Conservation (phyloP, 1,284 basidiomycete species). For the Agroathelia rolfsii region DNA sequence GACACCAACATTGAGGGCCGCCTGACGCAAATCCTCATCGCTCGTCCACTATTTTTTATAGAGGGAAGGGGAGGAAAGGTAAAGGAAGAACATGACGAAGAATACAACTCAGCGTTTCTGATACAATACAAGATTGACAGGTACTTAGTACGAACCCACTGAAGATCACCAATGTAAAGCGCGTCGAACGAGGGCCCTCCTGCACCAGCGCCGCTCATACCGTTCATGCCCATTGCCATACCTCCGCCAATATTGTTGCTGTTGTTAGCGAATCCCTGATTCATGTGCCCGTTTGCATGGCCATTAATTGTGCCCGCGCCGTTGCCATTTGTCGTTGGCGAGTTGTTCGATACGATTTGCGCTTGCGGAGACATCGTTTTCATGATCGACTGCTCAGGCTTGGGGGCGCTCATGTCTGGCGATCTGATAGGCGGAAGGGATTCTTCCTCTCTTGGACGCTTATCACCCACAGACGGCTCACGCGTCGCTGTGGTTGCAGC, state of each 20-base stretch:
- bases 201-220: slow-evolving; percentile 10
- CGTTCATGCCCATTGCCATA: too few species aligned
- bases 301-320: too few species aligned
- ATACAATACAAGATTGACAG: slow-evolving; percentile 27
- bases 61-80: too few species aligned
- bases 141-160: slow-evolving; percentile 75
- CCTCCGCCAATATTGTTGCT: too few species aligned
- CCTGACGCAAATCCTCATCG: slow-evolving; percentile 82
- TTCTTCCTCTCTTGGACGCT: slow-evolving; percentile 50
- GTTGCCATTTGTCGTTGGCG: too few species aligned
- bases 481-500: slow-evolving; percentile 21
- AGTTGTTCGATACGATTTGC: too few species aligned
- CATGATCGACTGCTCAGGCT: too few species aligned
- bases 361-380: too few species aligned
- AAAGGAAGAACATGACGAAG: slow-evolving; percentile 13
- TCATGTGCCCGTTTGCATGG: too few species aligned
- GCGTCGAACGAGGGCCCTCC: slow-evolving; percentile 39
- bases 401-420: too few species aligned
- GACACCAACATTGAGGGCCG: slow-evolving; percentile 65
- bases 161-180: slow-evolving; percentile 81
- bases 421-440: too few species aligned
- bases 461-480: slow-evolving; percentile 48
- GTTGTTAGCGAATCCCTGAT: too few species aligned
- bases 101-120: slow-evolving; percentile 25
- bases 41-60: slow-evolving; percentile 99